Evolutionary conservation across 306 rosid genomes (phyloP).

Genomic region (Parietaria judaica): DNA sequence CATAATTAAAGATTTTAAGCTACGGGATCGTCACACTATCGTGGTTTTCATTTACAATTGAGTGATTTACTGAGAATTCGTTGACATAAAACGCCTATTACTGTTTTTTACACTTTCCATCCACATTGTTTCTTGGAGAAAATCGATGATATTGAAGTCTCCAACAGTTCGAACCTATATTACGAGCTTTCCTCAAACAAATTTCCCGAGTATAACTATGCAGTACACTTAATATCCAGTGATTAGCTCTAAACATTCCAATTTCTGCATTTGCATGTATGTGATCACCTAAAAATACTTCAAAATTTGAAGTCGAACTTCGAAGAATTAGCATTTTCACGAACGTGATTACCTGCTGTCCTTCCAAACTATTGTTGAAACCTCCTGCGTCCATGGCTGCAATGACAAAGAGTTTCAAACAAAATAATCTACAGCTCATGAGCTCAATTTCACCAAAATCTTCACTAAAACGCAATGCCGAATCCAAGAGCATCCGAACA

Average conservation of each 20-base stretch:
- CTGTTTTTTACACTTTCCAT: too few species aligned
- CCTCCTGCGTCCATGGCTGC: conserved; percentile 70
- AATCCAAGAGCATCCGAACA: conserved; percentile 2
- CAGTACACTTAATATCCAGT: background rate
- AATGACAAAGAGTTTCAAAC: conserved; percentile 16
- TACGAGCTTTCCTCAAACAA: too few species aligned
- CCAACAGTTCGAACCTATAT: too few species aligned
- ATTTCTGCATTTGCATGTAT: background rate
- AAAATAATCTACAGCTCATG: background rate
- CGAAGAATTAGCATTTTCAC: too few species aligned
- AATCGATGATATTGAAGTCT: too few species aligned
- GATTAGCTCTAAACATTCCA: background rate
- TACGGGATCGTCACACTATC: too few species aligned
- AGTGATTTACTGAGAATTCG: background rate
- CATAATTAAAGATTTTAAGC: too few species aligned
- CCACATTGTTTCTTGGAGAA: too few species aligned
- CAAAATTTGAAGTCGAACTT: background rate
- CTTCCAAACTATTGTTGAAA: conserved; percentile 82
- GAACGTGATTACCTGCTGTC: conserved; percentile 49
- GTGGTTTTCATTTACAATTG: too few species aligned
- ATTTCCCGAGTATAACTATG: too few species aligned
- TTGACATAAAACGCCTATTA: too few species aligned
- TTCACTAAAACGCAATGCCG: background rate
- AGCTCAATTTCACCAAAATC: conserved; percentile 4
- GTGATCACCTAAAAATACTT: background rate